phyloP scores from a whole-genome alignment of 345 rosid species.

The Populus simonii region DNA sequence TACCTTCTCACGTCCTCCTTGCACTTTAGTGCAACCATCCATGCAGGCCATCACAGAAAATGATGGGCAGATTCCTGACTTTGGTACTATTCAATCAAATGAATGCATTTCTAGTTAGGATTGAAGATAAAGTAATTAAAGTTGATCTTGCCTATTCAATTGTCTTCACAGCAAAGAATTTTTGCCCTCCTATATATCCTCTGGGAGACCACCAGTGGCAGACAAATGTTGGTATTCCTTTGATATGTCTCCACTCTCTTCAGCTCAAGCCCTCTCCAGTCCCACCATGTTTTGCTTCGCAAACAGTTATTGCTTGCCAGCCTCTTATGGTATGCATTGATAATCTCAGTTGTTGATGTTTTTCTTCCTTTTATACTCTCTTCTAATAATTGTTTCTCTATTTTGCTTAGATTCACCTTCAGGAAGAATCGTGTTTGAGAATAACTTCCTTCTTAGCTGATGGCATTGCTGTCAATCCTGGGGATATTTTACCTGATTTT shows the following conservation, averaged over 20 bases:
- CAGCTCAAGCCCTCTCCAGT: conserved; percentile 88
- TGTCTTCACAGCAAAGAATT: conserved; percentile 57
- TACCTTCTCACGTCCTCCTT: conserved; percentile 74
- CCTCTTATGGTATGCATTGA: conserved; percentile 73
- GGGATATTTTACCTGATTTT: conserved; percentile 70
- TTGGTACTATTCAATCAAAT: conserved; percentile 47
- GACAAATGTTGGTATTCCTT: conserved; percentile 54
- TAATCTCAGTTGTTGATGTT: conserved; percentile 1
- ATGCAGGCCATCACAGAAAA: conserved; percentile 52
- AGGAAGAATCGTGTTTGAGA: conserved; percentile 96
- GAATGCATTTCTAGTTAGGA: not conserved
- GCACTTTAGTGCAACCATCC: conserved; percentile 91
- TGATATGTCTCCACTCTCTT: conserved; percentile 77
- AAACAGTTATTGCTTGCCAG: conserved; percentile 83
- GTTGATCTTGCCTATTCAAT: conserved; percentile 1
- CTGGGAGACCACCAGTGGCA: conserved; percentile 70
- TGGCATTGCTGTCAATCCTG: conserved; percentile 83
- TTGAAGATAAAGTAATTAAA: not conserved
- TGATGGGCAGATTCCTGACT: conserved; percentile 54
- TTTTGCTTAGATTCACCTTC: conserved; percentile 73
- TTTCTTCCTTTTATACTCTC: conserved; percentile 1
- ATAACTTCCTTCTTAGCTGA: conserved; percentile 92
- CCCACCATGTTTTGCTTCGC: conserved; percentile 77
- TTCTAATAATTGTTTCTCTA: conserved; percentile 6
- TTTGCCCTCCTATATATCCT: conserved; percentile 91